phyloP scores from a whole-genome alignment of 495 filamentous ascomycete species.

The Aspergillus panamensis region DNA sequence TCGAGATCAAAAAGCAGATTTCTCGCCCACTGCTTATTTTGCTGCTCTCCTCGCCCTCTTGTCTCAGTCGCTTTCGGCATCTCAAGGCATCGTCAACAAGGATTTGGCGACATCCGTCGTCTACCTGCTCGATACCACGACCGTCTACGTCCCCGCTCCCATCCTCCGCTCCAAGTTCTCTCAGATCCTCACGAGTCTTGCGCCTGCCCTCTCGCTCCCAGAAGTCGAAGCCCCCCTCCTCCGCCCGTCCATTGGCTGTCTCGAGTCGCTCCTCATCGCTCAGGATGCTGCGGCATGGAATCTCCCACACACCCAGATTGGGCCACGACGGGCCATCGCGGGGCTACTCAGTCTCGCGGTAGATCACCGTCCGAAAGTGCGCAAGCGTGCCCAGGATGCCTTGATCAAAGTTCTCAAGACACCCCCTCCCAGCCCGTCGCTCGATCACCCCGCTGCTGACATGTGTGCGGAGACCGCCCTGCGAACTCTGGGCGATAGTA shows the following conservation, averaged over 20 bases:
- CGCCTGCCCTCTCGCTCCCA: conserved; percentile 70
- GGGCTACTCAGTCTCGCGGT: conserved; percentile 80
- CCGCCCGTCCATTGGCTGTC: conserved; percentile 82
- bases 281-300: conserved; percentile 89
- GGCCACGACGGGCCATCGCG: conserved; percentile 83
- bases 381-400: conserved; percentile 91
- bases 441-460: conserved; percentile 90
- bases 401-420: conserved; percentile 75
- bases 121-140: conserved; percentile 90
- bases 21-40: conserved; percentile 87
- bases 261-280: conserved; percentile 81
- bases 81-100: conserved; percentile 67
- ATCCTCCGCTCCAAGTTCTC: conserved; percentile 90
- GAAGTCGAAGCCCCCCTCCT: conserved; percentile 88
- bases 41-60: conserved; percentile 92
- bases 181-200: conserved; percentile 83
- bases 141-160: conserved; percentile 74
- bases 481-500: conserved; percentile 66
- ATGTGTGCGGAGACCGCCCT: conserved; percentile 92
- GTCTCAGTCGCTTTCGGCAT: conserved; percentile 63
- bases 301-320: conserved; percentile 73
- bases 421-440: conserved; percentile 80
- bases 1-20: conserved; percentile 74
- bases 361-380: conserved; percentile 89
- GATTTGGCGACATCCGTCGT: conserved; percentile 84